Evolutionary conservation across 2,329 filamentous ascomycete genomes (phyloP), one percentile per base, ranked within the genome.

Genomic region (Clonostachys sp.): DNA sequence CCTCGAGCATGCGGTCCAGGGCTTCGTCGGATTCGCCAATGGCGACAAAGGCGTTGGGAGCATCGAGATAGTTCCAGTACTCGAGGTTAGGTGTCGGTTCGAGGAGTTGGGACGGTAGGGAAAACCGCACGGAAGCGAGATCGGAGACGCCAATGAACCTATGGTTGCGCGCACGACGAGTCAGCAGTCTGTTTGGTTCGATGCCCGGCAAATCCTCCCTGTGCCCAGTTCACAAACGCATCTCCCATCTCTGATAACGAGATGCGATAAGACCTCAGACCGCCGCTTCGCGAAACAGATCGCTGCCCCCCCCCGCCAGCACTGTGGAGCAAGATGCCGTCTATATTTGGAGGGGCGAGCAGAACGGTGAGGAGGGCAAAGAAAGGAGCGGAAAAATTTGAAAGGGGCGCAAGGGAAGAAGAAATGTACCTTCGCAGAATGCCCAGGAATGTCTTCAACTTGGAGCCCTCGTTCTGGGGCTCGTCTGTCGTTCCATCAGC

Each of bases 31-130:
- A 94, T 58, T 92, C 92, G 58, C 92, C 94, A 59, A 86, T 86
- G 42, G 80, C 80, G 54, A 83, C 72, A 54, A 99, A 96, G 43
- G 91, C 89, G 67, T 95, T 95, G 18, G 92, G 92, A 57, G 91
- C 83, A 68, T 99, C 94, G 64, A 99, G 78, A 62, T 99, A 99
- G 61, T 95, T 95, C 94, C 94, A 99, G 72, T 97, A 99, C 73
- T 99, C 94, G 63, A 99, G 76, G 66, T 99, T 99, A 45, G 94
- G 94, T 5, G 89, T 95, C 35, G 94, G 94, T 67, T 99, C 94
- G 61, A 99, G 81, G 41, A 99, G 83, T 69, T 97, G 92, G 45
- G 94, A 91, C 18, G 94, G 94, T 45, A 99, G 80, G 14, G 92
- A 97, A 73, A 99, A 99, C 57, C 94, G 88, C 52, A 97, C 92